Evolutionary conservation across 331 rosid genomes (phyloP).

Genomic region (Telfairia occidentalis): DNA sequence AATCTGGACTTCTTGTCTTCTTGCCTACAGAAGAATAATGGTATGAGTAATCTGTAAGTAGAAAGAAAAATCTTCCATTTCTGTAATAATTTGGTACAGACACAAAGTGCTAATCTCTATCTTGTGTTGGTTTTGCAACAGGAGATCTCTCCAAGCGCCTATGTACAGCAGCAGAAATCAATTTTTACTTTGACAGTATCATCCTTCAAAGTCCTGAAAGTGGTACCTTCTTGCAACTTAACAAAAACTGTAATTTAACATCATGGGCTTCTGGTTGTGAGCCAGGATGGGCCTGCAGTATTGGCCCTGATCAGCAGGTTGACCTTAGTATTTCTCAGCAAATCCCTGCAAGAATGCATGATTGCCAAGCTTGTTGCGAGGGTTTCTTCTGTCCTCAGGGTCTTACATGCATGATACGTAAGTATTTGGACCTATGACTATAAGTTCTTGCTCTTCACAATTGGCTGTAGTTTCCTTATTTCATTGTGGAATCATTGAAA

Average conservation of each 20-base stretch:
- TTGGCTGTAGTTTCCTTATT: neutral
- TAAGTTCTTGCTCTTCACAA: neutral
- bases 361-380: constrained; percentile 76
- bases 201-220: constrained; percentile 33
- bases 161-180: constrained; percentile 82
- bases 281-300: constrained; percentile 97
- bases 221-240: constrained; percentile 60
- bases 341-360: constrained; percentile 63
- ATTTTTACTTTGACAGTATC: constrained; percentile 56
- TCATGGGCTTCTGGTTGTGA: constrained; percentile 91
- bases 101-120: neutral
- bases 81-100: neutral
- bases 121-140: constrained; percentile 31
- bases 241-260: constrained; percentile 81
- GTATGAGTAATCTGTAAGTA: constrained; percentile 25
- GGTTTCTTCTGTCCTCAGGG: constrained; percentile 98
- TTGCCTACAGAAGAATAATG: constrained; percentile 62
- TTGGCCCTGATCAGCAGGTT: constrained; percentile 33
- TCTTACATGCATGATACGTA: constrained; percentile 93
- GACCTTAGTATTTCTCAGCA: constrained; percentile 47
- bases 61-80: constrained; percentile 11
- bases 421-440: constrained; percentile 21
- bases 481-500: neutral
- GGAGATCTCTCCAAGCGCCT: constrained; percentile 62
- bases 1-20: constrained; percentile 68